These are phyloP conservation scores for Entomortierella lignicola DNA, from an alignment of 192 early-diverging fungal species.

Conservation along the genomic window DNA sequence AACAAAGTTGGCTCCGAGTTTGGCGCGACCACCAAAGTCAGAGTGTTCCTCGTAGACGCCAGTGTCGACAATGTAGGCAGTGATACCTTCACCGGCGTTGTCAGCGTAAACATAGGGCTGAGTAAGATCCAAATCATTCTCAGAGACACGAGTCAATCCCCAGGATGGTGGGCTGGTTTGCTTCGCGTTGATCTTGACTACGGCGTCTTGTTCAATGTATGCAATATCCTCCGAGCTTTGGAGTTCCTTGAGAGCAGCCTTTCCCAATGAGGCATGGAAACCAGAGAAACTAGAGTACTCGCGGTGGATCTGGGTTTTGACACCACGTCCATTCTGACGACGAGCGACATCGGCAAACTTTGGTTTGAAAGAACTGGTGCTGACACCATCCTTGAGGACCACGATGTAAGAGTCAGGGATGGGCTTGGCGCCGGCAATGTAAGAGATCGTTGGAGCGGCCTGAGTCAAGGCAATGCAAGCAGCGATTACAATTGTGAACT, in stretches of 20 bases:
- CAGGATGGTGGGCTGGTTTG: conserved; percentile 54
- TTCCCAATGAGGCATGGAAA: conserved; percentile 66
- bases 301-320: conserved; percentile 64
- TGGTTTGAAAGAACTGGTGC: conserved; percentile 10
- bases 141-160: conserved; percentile 63
- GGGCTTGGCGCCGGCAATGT: conserved; percentile 28
- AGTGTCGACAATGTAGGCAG: conserved; percentile 74
- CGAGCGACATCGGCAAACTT: conserved; percentile 60
- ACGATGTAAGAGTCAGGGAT: conserved; percentile 21
- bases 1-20: conserved; percentile 32
- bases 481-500: conserved; percentile 19
- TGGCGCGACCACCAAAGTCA: conserved; percentile 64
- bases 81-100: conserved; percentile 69
- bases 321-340: conserved; percentile 54
- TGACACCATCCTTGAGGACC: neutral
- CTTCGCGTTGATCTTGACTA: neutral
- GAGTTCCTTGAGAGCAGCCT: conserved; percentile 67
- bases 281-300: conserved; percentile 55
- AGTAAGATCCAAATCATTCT: conserved; percentile 47
- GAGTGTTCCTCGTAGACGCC: conserved; percentile 58
- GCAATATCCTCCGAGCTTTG: conserved; percentile 42
- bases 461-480: conserved; percentile 15
- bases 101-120: conserved; percentile 65
- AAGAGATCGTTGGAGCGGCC: conserved; percentile 13
- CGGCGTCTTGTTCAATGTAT: conserved; percentile 27